Percentiles rank a stretch among this genome's conserved stretches.
phyloP scores from a whole-genome alignment of 2,329 filamentous ascomycete species.

The Neofusicoccum ribis region DNA sequence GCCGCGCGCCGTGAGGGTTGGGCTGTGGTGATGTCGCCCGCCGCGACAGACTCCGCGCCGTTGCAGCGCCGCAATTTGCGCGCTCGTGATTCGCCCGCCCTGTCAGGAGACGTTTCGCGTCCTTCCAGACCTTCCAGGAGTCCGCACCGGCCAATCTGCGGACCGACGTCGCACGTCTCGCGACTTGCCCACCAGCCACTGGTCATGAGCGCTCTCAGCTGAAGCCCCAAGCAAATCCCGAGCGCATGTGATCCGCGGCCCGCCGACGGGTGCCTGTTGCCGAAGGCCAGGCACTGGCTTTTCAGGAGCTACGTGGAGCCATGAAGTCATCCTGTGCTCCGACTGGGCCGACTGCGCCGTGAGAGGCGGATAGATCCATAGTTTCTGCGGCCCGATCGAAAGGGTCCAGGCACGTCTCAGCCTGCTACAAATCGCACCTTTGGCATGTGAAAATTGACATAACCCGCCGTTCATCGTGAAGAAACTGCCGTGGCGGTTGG shows the following conservation, averaged over 20 bases:
- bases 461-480: not conserved
- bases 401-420: conserved; percentile 2
- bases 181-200: conserved; percentile 4
- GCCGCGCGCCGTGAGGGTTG: not conserved
- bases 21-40: not conserved
- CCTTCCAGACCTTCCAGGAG: not conserved
- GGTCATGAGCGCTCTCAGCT: not conserved
- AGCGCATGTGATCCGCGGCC: not conserved
- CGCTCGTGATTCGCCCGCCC: not conserved
- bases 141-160: not conserved
- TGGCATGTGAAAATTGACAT: conserved; percentile 10
- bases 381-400: not conserved
- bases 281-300: not conserved
- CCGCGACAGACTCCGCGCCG: not conserved
- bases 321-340: not conserved
- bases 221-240: not conserved
- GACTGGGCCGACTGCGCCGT: not conserved
- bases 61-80: not conserved
- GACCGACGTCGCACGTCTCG: conserved; percentile 10
- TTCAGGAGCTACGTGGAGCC: not conserved
- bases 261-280: not conserved
- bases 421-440: not conserved
- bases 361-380: conserved; percentile 8
- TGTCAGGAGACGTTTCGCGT: conserved; percentile 5
- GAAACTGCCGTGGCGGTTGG: too few species aligned